Evolutionary conservation across 805 yeast genomes (phyloP), one percentile per base, ranked within the genome.

Genomic region (Ogataea henricii): DNA sequence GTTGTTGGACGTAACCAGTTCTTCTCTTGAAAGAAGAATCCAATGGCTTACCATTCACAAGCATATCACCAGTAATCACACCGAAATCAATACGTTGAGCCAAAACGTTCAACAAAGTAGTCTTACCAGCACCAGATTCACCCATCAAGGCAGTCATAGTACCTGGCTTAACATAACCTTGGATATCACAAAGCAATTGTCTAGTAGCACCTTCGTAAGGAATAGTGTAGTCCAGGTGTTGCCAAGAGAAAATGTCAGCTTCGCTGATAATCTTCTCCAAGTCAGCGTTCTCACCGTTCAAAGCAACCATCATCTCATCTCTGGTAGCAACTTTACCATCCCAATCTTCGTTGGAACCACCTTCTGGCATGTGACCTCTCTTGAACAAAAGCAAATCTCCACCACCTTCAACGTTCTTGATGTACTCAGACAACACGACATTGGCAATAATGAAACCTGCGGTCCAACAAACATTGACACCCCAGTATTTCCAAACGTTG

Each of bases 71-170:
- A 40, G 82, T 76, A 23, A 79, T 67, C 40, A 74, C 72, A 56
- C 83, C 83, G 49, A 76, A 70, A 41, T 71, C 70, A 47, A 72
- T 67, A 62, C 84, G 69, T 58, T 76, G 79, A 49, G 82, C 76
- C 57, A 79, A 68, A 25, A 75, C 73, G 54, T 79, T 79, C 54
- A 79, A 69, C 49, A 79, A 62, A 10, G 84, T 79, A 2, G 84
- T 79, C 58, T 79, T 79, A 60, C 84, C 84, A 13, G 84, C 83
- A 59, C 84, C 84, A 12, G 82, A 77, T 57, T 77, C 83, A 52
- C 84, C 84, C 83, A 79, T 79, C 39, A 79, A 64, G 2, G 84
- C 83, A 39, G 83, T 79, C 66, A 79, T 65, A 13, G 76, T 70
- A 44, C 84, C 84, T 5, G 84, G 82, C 29, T 67, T 66, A 57